Evolutionary conservation across 2,329 filamentous ascomycete species (phyloP).

Genomic region (Cladosporium sp.): DNA sequence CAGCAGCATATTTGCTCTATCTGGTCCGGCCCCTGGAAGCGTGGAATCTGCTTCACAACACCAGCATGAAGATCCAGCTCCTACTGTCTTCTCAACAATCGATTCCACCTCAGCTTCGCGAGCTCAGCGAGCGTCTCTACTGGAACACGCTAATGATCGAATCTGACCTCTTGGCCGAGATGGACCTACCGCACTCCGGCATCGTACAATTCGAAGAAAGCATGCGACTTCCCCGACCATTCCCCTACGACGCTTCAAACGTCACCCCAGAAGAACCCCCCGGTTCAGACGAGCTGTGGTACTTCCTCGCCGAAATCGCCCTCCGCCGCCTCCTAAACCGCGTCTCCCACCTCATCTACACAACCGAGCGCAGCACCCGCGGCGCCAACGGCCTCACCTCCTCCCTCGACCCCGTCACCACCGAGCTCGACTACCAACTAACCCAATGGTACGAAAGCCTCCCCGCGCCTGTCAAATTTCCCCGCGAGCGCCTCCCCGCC

Average conservation of each 20-base stretch:
- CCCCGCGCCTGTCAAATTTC: constrained; percentile 68
- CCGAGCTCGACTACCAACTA: constrained; percentile 74
- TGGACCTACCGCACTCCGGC: constrained; percentile 75
- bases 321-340: constrained; percentile 59
- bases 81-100: constrained; percentile 67
- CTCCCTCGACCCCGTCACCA: constrained; percentile 69
- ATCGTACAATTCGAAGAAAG: constrained; percentile 77
- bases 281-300: constrained; percentile 75
- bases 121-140: constrained; percentile 71
- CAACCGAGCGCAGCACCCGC: constrained; percentile 45
- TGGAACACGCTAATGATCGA: constrained; percentile 80
- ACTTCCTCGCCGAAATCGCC: constrained; percentile 78
- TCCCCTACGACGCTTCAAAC: constrained; percentile 60
- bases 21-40: constrained; percentile 75
- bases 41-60: constrained; percentile 73
- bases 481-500: constrained; percentile 60
- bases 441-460: constrained; percentile 80
- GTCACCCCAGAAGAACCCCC: constrained; percentile 32
- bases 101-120: constrained; percentile 63
- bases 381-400: constrained; percentile 66
- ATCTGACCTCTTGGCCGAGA: constrained; percentile 68
- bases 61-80: constrained; percentile 74
- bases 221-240: constrained; percentile 70
- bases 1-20: constrained; percentile 77
- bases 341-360: constrained; percentile 27